phyloP scores from a whole-genome alignment of 106 monocot species.

The Chionographis japonica region DNA sequence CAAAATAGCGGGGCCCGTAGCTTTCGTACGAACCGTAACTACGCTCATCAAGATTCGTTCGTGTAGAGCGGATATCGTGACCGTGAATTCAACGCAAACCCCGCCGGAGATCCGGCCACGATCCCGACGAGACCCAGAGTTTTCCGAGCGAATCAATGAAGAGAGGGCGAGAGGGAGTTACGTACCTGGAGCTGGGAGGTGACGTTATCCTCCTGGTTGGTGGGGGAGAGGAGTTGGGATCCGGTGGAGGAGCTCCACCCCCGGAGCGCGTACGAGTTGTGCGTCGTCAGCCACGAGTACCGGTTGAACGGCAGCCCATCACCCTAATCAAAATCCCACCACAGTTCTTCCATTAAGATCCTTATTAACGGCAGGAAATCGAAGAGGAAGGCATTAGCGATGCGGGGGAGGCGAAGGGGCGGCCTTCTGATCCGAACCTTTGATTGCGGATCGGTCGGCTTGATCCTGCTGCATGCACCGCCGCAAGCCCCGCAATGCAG shows the following conservation, averaged over 20 bases:
- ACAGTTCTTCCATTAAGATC: background rate
- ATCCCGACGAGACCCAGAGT: too few relatives aligned
- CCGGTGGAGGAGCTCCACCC: slow-evolving; percentile 29
- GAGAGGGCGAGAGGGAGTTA: background rate
- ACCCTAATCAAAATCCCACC: slow-evolving; percentile 12
- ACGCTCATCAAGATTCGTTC: too few relatives aligned
- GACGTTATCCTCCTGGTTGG: slow-evolving; percentile 66
- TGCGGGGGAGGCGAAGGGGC: too few relatives aligned
- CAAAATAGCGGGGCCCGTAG: too few relatives aligned
- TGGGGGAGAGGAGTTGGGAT: slow-evolving; percentile 17
- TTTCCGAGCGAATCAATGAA: too few relatives aligned
- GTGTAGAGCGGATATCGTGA: too few relatives aligned
- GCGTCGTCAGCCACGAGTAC: slow-evolving; percentile 90
- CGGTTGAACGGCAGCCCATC: slow-evolving; percentile 59
- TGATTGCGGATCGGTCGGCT: slow-evolving; percentile 44
- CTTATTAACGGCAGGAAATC: background rate
- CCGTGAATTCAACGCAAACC: too few relatives aligned
- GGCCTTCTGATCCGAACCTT: slow-evolving; percentile 8
- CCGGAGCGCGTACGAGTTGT: slow-evolving; percentile 63
- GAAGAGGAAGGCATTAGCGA: background rate
- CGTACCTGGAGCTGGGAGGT: slow-evolving; percentile 60
- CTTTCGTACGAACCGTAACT: too few relatives aligned
- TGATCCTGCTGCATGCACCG: slow-evolving; percentile 33
- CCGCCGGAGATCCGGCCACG: too few relatives aligned
- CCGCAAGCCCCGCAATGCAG: slow-evolving; percentile 52